Percentiles rank a stretch among this genome's conserved stretches.
These are phyloP conservation scores for Clohesyomyces aquaticus DNA, from an alignment of 495 filamentous ascomycete species.

Conservation along the genomic window DNA sequence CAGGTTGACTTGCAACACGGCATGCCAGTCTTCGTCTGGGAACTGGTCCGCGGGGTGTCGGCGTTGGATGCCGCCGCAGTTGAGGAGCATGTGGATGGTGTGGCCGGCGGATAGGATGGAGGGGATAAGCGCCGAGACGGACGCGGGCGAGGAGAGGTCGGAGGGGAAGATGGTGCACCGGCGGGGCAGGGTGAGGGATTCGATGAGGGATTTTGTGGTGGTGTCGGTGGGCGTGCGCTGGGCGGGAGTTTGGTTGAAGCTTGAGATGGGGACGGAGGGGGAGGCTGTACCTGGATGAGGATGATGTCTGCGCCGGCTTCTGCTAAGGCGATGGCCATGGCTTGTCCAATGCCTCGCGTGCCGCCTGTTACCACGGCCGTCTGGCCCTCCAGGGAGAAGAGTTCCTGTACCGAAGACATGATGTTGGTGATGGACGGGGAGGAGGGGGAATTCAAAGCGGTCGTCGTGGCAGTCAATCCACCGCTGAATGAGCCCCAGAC, in stretches of 20 bases:
- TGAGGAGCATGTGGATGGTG: slow-evolving; percentile 72
- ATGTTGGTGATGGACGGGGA: slow-evolving; percentile 22
- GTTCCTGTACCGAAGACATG: slow-evolving; percentile 46
- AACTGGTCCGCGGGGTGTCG: slow-evolving; percentile 78
- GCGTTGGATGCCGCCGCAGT: slow-evolving; percentile 84
- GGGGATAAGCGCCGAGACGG: slow-evolving; percentile 66
- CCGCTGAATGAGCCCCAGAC: no score
- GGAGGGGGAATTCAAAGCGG: background rate
- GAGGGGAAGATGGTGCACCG: slow-evolving; percentile 69
- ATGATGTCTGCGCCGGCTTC: slow-evolving; percentile 85
- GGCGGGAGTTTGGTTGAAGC: slow-evolving; percentile 46
- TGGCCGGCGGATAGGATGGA: slow-evolving; percentile 62
- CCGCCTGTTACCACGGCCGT: slow-evolving; percentile 87
- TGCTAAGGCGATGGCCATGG: slow-evolving; percentile 78
- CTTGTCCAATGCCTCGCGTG: slow-evolving; percentile 83
- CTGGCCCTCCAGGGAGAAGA: slow-evolving; percentile 57
- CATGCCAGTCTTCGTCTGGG: slow-evolving; percentile 80
- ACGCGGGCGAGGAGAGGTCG: slow-evolving; percentile 66
- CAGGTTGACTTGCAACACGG: slow-evolving; percentile 85
- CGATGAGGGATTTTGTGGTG: slow-evolving; percentile 64
- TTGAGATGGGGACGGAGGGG: background rate
- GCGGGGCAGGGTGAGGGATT: slow-evolving; percentile 67
- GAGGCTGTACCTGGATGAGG: slow-evolving; percentile 56
- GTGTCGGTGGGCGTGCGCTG: slow-evolving; percentile 68
- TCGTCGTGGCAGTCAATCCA: background rate